Percentiles rank a stretch among this genome's conserved stretches.
Conservation (phyloP, 345 rosid species). For the Syzygium oleosum region DNA sequence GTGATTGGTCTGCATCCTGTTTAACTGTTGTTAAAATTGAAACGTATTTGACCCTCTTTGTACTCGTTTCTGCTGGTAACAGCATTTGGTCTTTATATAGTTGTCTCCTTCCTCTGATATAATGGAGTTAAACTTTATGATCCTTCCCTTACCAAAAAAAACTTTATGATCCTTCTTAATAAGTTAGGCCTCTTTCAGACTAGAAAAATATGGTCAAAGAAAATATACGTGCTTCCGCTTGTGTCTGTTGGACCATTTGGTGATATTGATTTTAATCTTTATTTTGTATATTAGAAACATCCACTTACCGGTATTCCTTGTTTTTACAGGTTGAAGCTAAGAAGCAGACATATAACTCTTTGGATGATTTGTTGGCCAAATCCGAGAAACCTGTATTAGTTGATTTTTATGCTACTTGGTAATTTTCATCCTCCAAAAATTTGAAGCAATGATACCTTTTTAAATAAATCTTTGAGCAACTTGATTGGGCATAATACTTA, state of each 20-base stretch:
- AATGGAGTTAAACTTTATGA: background rate
- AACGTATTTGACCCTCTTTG: background rate
- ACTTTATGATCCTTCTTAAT: background rate
- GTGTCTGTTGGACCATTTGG: background rate
- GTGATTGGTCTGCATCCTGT: background rate
- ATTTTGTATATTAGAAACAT: background rate
- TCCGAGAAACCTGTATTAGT: constrained; percentile 74
- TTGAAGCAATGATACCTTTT: background rate
- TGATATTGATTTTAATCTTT: background rate
- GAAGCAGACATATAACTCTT: constrained; percentile 63
- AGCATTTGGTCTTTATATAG: background rate
- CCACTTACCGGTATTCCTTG: background rate
- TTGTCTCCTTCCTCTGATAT: background rate
- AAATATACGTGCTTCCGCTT: background rate
- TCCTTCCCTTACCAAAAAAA: background rate
- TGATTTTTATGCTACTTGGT: constrained; percentile 93
- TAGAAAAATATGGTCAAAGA: background rate
- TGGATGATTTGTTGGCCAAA: constrained; percentile 63
- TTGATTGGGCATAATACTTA: background rate
- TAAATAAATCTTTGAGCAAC: background rate
- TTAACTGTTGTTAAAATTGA: background rate
- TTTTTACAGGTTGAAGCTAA: constrained; percentile 36
- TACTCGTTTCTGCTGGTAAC: background rate
- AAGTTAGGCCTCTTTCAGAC: background rate
- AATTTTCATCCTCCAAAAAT: background rate